Evolutionary conservation across 1,284 basidiomycete species (phyloP), one percentile per base, ranked within the genome.

Genomic region (Ceratobasidium sp.): DNA sequence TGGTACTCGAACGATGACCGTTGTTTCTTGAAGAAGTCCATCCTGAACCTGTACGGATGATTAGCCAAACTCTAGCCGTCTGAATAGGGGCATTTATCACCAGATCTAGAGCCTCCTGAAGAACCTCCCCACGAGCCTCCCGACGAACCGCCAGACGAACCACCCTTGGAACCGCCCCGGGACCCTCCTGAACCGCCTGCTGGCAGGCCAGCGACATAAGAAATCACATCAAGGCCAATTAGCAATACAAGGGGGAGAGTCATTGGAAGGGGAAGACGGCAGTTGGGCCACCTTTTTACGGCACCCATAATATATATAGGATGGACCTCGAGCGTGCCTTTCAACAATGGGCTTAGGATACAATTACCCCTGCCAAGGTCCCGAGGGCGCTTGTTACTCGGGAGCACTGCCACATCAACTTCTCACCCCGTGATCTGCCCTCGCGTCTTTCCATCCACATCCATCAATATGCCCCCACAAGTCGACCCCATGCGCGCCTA

Each of bases 401-500:
- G 53, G 3, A 41, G 53, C 65, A 70, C 53, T 43, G 67, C 55
- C 57, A 71, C 67, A 59, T 58, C 43, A 57, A 41, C 45, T 52
- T 39, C 57, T 41, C 39, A 16, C 4, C 12, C 1, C 2, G 16
- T 12, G 43, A 39, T 41, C 16, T 23, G 9, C 45, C 41, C 23
- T 21, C 41, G 53, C 52, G 34, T 12, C 46, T 34, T 57, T 69
- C 34, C 28, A 1, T n/a, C 41, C 30, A 14, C 50, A 21, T 53
- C 53, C 5, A 30, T 45, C 57, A 23, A 59, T 12, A 69, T 71
- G 67, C 55, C 67, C 16, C 67, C 67, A 28, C 43, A 50, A 26
- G 62, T 32, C 30, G 91, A 93, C 78, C 86, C 90, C 1, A 96
- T 96, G 94, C 88, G 89, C 73, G 82, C 88, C n/a, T 97, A 95